Evolutionary conservation across 2,329 filamentous ascomycete genomes (phyloP).

Genomic region (Claviceps maximensis): DNA sequence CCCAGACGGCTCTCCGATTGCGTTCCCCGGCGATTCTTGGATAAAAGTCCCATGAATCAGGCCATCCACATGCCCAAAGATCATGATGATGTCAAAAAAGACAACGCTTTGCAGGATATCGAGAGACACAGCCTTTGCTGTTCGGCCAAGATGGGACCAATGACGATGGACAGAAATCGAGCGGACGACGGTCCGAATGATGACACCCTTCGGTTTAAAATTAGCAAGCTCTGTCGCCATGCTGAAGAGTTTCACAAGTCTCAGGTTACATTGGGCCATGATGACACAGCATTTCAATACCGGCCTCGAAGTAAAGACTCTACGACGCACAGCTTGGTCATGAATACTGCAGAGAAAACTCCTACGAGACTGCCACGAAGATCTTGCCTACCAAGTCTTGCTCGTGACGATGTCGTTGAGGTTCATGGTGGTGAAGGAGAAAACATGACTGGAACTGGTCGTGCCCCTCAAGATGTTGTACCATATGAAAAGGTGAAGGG

Average conservation of each 20-base stretch:
- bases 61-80: constrained; percentile 11
- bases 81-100: constrained; percentile 13
- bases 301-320: background rate
- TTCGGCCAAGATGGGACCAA: constrained; percentile 5
- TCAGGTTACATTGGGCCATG: constrained; percentile 22
- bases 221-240: constrained; percentile 20
- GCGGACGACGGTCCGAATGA: constrained; percentile 9
- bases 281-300: constrained; percentile 11
- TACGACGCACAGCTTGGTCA: constrained; percentile 4
- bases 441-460: background rate
- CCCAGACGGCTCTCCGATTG: constrained; percentile 17
- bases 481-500: background rate
- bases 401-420: background rate
- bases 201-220: constrained; percentile 10
- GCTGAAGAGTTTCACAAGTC: constrained; percentile 20
- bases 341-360: background rate
- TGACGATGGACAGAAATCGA: background rate
- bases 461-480: background rate
- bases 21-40: constrained; percentile 12
- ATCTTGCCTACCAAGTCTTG: background rate
- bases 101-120: background rate
- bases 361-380: background rate
- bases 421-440: background rate
- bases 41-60: constrained; percentile 5
- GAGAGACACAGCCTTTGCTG: constrained; percentile 21